Evolutionary conservation across 768 basidiomycete genomes (phyloP).

Genomic region (Rhizopogon sp.): DNA sequence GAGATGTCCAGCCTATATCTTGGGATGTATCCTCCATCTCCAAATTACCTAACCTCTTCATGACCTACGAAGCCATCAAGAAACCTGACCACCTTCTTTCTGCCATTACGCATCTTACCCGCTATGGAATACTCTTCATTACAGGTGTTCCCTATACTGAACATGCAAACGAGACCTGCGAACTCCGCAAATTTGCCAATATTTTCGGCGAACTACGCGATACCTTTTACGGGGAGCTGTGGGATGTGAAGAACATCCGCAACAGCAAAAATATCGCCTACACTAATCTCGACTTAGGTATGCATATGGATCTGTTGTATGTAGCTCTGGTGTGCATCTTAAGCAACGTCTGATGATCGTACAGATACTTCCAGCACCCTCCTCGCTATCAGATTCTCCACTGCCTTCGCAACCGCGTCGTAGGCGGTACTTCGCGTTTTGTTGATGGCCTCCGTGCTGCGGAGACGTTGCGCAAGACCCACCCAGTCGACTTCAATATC

Average conservation of each 20-base stretch:
- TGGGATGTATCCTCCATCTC: constrained; percentile 46
- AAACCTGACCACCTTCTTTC: constrained; percentile 41
- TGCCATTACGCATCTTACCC: constrained; percentile 66
- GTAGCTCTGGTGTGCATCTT: constrained; percentile 24
- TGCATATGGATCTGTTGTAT: constrained; percentile 91
- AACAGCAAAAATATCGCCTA: constrained; percentile 91
- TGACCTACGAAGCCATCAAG: constrained; percentile 49
- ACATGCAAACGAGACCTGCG: constrained; percentile 59
- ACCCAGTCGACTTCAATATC: constrained; percentile 49
- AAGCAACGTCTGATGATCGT: constrained; percentile 4
- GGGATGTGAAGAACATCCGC: constrained; percentile 77
- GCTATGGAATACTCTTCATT: constrained; percentile 71
- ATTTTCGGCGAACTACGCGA: constrained; percentile 71
- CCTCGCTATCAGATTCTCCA: constrained; percentile 93
- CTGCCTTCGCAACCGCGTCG: constrained; percentile 79
- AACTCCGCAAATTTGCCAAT: constrained; percentile 59
- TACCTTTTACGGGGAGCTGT: constrained; percentile 87
- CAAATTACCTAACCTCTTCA: constrained; percentile 39
- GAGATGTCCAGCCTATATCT: constrained; percentile 29
- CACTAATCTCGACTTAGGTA: constrained; percentile 80
- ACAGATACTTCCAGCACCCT: constrained; percentile 85
- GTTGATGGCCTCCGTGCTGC: constrained; percentile 76
- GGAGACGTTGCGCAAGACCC: constrained; percentile 35
- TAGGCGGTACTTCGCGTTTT: constrained; percentile 83
- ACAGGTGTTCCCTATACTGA: constrained; percentile 59